These are phyloP conservation scores for Spathaspora sp. DNA, from an alignment of 805 yeast species.

Conservation along the genomic window DNA sequence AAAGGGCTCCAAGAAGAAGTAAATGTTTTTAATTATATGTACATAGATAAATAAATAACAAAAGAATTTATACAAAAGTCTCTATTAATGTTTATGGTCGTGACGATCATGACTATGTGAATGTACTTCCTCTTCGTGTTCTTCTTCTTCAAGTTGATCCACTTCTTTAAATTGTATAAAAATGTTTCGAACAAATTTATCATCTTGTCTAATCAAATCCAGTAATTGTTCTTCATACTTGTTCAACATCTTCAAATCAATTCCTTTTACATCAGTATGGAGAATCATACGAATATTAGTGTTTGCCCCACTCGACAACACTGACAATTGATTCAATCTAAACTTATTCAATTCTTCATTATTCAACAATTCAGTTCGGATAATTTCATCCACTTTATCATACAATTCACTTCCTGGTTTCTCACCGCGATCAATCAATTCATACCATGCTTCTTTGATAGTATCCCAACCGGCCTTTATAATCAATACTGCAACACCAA, in stretches of 20 bases:
- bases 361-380: slow-evolving; percentile 26
- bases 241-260: slow-evolving; percentile 26
- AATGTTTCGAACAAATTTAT: slow-evolving; percentile 42
- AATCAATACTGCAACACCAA: slow-evolving; percentile 76
- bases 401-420: slow-evolving; percentile 49
- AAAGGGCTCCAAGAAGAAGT: slow-evolving; percentile 3
- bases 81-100: slow-evolving; percentile 16
- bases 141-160: slow-evolving; percentile 1
- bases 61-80: slow-evolving; percentile 10
- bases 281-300: slow-evolving; percentile 34
- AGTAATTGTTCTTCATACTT: slow-evolving; percentile 29
- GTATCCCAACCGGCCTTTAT: slow-evolving; percentile 83
- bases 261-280: slow-evolving; percentile 23
- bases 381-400: slow-evolving; percentile 33
- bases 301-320: slow-evolving; percentile 59
- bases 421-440: slow-evolving; percentile 73
- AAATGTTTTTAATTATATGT: background rate
- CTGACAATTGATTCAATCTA: slow-evolving; percentile 38
- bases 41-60: background rate
- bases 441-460: slow-evolving; percentile 63
- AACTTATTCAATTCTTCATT: slow-evolving; percentile 24
- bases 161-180: slow-evolving; percentile 28
- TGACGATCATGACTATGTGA: slow-evolving; percentile 19
- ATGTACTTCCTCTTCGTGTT: slow-evolving; percentile 1
- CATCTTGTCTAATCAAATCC: slow-evolving; percentile 30